Percentiles rank a stretch among this genome's conserved stretches.
Evolutionary conservation across 2,329 filamentous ascomycete species (phyloP).

Genomic region (Phaeosphaeriaceae sp.): DNA sequence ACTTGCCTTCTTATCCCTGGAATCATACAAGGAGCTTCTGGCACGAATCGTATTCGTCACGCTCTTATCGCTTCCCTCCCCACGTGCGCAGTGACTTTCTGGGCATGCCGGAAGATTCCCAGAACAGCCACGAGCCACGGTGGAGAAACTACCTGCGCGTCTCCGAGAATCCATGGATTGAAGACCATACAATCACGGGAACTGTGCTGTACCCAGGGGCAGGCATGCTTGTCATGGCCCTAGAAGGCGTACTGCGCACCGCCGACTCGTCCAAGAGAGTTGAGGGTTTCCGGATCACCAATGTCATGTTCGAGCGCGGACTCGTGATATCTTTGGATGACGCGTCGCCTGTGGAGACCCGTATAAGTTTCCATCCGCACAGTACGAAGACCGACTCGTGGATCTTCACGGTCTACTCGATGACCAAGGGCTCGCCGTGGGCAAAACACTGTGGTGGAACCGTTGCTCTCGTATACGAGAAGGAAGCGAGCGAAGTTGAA

Average conservation of each 20-base stretch:
- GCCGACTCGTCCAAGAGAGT: too few species aligned
- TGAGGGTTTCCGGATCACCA: too few species aligned
- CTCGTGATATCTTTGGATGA: too few species aligned
- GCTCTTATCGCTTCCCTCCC: neutral
- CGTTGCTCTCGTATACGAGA: too few species aligned
- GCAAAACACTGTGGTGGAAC: too few species aligned
- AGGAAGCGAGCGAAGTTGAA: too few species aligned
- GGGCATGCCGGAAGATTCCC: neutral
- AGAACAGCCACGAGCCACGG: neutral
- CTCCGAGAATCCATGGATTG: neutral
- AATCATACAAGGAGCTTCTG: neutral
- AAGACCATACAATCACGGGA: neutral
- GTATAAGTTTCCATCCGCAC: too few species aligned
- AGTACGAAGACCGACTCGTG: too few species aligned
- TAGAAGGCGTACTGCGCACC: neutral
- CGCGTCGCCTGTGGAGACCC: too few species aligned
- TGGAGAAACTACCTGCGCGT: neutral
- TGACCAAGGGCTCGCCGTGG: too few species aligned
- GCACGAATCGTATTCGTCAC: neutral
- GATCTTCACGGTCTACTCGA: too few species aligned
- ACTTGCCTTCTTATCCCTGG: constrained; percentile 2
- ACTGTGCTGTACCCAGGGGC: neutral
- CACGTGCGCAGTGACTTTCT: neutral
- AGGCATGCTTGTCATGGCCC: neutral
- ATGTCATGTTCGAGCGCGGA: too few species aligned